Conservation (phyloP, 106 monocot genomes). For the Dendrobium chrysotoxum region DNA sequence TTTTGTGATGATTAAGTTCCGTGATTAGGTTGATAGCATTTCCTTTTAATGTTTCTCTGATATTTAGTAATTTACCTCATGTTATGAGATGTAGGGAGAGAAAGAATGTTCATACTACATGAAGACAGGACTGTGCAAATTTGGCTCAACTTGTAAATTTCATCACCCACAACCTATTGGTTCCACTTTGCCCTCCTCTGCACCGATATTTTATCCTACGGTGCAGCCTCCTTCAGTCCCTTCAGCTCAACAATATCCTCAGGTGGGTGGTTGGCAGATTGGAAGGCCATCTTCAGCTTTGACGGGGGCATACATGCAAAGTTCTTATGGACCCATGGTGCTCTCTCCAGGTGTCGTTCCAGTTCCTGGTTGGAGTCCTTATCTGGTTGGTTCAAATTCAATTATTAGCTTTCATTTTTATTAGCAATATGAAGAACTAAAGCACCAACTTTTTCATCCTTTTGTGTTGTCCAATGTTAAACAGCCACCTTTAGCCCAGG, state of each 20-base stretch:
- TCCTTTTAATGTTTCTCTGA: not conserved
- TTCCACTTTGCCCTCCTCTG: slow-evolving; percentile 30
- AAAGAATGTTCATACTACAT: slow-evolving; percentile 83
- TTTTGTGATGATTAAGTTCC: not conserved
- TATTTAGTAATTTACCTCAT: not conserved
- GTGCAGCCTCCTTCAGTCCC: slow-evolving; percentile 35
- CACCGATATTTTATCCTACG: slow-evolving; percentile 50
- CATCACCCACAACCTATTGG: slow-evolving; percentile 66
- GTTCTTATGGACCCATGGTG: slow-evolving; percentile 69
- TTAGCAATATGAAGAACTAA: not conserved
- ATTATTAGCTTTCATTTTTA: not conserved
- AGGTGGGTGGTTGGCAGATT: slow-evolving; percentile 52
- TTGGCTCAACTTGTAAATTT: slow-evolving; percentile 87
- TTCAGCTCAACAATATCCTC: slow-evolving; percentile 36
- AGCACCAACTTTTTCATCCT: not conserved
- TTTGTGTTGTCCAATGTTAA: slow-evolving; percentile 10
- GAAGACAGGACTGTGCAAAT: slow-evolving; percentile 77
- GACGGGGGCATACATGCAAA: slow-evolving; percentile 52
- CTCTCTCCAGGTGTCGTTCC: slow-evolving; percentile 58
- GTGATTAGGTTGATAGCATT: not conserved
- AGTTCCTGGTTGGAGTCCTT: slow-evolving; percentile 71
- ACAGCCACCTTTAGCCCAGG: slow-evolving; percentile 46
- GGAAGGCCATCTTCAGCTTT: slow-evolving; percentile 38
- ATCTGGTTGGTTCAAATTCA: slow-evolving; percentile 41
- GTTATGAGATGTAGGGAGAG: slow-evolving; percentile 51